phyloP scores from a whole-genome alignment of 371 early-diverging fungal species.

The Parasitella parasitica region DNA sequence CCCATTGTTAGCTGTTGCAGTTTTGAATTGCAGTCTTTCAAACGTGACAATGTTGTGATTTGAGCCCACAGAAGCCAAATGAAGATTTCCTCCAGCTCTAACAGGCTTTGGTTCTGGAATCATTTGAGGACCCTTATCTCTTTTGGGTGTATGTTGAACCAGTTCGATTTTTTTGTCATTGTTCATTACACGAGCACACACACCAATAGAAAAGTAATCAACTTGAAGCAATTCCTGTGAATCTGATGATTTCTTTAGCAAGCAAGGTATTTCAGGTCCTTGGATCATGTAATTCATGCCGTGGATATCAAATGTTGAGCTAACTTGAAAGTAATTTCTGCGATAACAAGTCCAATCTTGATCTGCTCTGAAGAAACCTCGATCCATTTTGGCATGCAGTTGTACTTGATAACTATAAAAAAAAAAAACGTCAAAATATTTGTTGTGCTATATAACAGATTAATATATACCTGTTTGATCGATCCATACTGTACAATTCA shows the following conservation, averaged over 20 bases:
- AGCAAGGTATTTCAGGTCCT: conserved; percentile 47
- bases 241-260: conserved; percentile 29
- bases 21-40: conserved; percentile 92
- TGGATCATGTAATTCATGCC: conserved; percentile 36
- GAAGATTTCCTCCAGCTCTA: conserved; percentile 52
- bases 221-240: conserved; percentile 19
- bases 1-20: conserved; percentile 88
- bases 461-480: conserved; percentile 42
- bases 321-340: conserved; percentile 86
- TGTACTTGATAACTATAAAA: conserved; percentile 36
- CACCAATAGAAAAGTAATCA: conserved; percentile 59
- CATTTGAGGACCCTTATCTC: conserved; percentile 85
- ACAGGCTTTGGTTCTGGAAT: conserved; percentile 62
- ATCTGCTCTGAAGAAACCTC: conserved; percentile 71
- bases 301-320: conserved; percentile 57
- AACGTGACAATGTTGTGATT: conserved; percentile 62
- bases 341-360: conserved; percentile 88
- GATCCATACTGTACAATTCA: conserved; percentile 55
- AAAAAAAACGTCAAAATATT: neutral
- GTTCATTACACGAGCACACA: conserved; percentile 55
- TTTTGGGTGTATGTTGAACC: conserved; percentile 87
- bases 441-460: conserved; percentile 7
- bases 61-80: conserved; percentile 31
- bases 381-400: conserved; percentile 61
- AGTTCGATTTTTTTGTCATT: conserved; percentile 68